Evolutionary conservation across 345 rosid genomes (phyloP).

Genomic region (Acer negundo): DNA sequence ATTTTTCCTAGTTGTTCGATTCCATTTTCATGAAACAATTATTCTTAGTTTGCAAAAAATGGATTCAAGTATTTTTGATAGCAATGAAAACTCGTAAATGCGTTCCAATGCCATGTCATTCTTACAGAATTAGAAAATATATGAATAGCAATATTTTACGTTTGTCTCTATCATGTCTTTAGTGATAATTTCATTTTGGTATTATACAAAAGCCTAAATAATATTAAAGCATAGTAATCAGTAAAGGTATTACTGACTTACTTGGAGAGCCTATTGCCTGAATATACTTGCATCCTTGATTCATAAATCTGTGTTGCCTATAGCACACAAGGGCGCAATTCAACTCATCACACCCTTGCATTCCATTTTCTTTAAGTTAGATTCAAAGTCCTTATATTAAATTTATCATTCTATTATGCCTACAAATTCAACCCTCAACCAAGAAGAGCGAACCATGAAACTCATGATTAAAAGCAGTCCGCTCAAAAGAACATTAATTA

Average conservation of each 20-base stretch:
- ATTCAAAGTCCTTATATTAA: neutral
- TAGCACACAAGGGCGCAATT: too few species aligned
- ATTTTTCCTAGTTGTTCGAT: neutral
- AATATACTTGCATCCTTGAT: neutral
- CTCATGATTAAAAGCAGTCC: neutral
- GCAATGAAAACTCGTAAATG: neutral
- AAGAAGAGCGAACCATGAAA: neutral
- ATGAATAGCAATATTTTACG: neutral
- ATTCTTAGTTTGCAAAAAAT: slow-evolving; percentile 3
- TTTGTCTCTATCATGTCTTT: neutral
- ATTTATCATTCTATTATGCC: neutral
- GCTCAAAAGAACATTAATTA: neutral
- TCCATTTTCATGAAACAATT: slow-evolving; percentile 11
- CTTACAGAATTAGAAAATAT: neutral
- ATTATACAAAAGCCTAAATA: neutral
- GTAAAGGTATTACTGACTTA: neutral
- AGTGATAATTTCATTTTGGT: neutral
- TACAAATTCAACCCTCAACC: neutral
- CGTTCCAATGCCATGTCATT: neutral
- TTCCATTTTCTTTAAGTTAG: neutral
- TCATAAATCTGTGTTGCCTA: neutral
- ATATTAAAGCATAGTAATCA: neutral
- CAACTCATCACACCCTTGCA: neutral
- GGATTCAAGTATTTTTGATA: neutral
- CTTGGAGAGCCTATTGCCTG: neutral